phyloP scores from a whole-genome alignment of 208 protist species.

The Acanthamoeba sp. region DNA sequence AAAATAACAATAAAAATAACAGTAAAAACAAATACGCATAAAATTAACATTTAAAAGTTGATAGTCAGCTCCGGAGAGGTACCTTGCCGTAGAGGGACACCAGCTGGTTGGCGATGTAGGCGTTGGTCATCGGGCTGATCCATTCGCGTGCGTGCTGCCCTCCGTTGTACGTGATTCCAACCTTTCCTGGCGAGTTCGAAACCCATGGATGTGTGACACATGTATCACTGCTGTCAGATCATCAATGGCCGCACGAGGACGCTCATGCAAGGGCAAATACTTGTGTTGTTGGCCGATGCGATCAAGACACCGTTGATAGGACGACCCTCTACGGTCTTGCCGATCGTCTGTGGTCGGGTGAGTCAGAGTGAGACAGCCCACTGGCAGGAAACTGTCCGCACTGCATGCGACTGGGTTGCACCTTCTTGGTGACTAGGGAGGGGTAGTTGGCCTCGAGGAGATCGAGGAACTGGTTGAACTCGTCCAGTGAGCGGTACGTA shows the following conservation, averaged over 20 bases:
- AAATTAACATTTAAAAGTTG: too few species aligned
- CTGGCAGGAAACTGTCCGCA: too few species aligned
- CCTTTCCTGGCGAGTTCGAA: too few species aligned
- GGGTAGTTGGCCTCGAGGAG: neutral
- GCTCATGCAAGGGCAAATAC: too few species aligned
- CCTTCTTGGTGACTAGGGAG: slow-evolving; percentile 2
- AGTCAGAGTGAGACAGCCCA: too few species aligned
- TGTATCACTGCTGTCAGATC: neutral
- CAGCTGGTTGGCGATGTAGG: slow-evolving; percentile 73
- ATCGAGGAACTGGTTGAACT: slow-evolving; percentile 48
- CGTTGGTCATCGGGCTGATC: slow-evolving; percentile 74
- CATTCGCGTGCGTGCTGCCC: slow-evolving; percentile 78
- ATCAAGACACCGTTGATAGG: neutral
- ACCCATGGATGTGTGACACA: too few species aligned
- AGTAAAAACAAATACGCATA: neutral
- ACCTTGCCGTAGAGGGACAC: slow-evolving; percentile 22
- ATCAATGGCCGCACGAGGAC: too few species aligned
- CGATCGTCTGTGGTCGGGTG: neutral
- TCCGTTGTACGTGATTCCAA: neutral
- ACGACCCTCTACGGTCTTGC: neutral
- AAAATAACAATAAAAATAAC: neutral
- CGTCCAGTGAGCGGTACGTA: neutral
- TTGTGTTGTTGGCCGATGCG: neutral
- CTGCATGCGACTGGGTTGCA: neutral
- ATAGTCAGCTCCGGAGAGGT: too few species aligned